phyloP scores from a whole-genome alignment of 2,329 filamentous ascomycete genomes.

The Passalora sequoiae region DNA sequence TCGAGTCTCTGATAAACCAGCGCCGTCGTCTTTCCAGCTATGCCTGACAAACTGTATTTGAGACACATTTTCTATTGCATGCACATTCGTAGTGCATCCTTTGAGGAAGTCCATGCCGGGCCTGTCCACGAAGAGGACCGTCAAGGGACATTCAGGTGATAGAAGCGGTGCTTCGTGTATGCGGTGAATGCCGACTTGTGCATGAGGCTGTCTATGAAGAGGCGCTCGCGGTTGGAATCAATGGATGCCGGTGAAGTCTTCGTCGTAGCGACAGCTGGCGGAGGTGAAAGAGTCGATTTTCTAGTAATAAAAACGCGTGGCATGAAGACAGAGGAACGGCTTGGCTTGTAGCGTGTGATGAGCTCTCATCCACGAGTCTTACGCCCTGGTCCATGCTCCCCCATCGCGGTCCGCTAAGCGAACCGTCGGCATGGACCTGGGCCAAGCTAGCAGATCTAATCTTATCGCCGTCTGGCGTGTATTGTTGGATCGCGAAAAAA shows the following conservation, averaged over 20 bases:
- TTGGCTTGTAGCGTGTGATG: no score
- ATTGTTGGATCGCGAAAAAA: no score
- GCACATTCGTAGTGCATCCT: slow-evolving; percentile 32
- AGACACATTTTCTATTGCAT: slow-evolving; percentile 21
- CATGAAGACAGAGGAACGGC: no score
- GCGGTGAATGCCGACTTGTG: not conserved
- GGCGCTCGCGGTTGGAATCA: not conserved
- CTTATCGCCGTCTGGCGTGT: no score
- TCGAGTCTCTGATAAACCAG: slow-evolving; percentile 1
- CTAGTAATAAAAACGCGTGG: no score
- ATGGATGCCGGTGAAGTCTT: no score
- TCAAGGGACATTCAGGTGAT: slow-evolving; percentile 27
- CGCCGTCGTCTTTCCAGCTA: slow-evolving; percentile 5
- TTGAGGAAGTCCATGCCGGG: slow-evolving; percentile 34
- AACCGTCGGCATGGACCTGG: no score
- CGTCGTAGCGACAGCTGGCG: not conserved
- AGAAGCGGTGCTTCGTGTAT: slow-evolving; percentile 8
- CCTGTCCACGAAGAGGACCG: slow-evolving; percentile 4
- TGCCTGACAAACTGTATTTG: slow-evolving; percentile 13
- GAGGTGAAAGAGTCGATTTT: no score
- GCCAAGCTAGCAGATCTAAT: no score
- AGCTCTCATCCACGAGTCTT: no score
- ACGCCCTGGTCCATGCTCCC: no score
- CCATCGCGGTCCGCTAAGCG: no score
- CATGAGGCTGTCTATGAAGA: slow-evolving; percentile 2